A percentile compares a stretch with the other conserved stretches of the same genome.
Evolutionary conservation across 192 early-diverging fungal genomes (phyloP).

Genomic region (Diversispora eburnea): DNA sequence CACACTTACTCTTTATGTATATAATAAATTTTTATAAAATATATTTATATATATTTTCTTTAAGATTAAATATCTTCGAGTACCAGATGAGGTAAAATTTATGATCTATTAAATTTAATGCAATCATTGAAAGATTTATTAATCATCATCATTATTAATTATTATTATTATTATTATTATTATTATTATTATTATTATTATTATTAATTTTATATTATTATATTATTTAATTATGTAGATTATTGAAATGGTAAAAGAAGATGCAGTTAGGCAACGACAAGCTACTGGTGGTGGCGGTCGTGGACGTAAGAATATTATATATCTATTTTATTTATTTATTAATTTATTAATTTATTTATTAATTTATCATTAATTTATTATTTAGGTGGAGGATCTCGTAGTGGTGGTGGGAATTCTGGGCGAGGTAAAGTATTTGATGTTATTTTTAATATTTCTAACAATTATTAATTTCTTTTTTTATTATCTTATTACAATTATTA

Average conservation of each 20-base stretch:
- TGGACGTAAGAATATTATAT: slow-evolving; percentile 28
- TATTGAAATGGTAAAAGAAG: slow-evolving; percentile 88
- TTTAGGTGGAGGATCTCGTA: slow-evolving; percentile 13
- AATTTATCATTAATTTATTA: not conserved
- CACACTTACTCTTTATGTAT: not conserved
- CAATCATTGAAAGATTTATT: too few relatives aligned
- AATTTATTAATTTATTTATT: not conserved
- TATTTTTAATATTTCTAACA: too few relatives aligned
- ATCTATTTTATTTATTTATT: not conserved
- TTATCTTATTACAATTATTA: not conserved
- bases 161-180: too few relatives aligned
- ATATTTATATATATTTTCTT: not conserved
- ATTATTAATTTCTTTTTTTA: too few relatives aligned
- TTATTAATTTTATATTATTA: not conserved
- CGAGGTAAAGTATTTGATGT: not conserved
- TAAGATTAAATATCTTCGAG: slow-evolving; percentile 72
- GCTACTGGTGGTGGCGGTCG: slow-evolving; percentile 39
- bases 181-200: not conserved
- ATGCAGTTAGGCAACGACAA: slow-evolving; percentile 58
- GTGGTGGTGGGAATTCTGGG: slow-evolving; percentile 4
- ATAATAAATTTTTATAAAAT: not conserved
- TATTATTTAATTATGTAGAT: slow-evolving; percentile 41
- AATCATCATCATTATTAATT: too few relatives aligned
- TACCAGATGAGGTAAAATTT: slow-evolving; percentile 75
- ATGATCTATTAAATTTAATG: too few relatives aligned